Conservation (phyloP, 2,329 filamentous ascomycete genomes). For the Fusarium mexicanum region DNA sequence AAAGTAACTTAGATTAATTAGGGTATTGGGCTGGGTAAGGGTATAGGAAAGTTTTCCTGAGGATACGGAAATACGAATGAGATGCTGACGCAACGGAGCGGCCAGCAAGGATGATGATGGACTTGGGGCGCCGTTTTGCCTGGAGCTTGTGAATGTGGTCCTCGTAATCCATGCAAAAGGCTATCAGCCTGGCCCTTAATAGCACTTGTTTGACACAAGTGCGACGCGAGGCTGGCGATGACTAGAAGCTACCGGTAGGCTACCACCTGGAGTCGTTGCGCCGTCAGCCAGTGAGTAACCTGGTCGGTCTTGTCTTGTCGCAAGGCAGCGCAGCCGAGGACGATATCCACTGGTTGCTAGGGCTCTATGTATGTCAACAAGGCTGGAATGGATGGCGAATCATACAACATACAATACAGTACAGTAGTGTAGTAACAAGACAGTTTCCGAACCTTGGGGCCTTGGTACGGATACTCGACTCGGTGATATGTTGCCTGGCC, state of each 20-base stretch:
- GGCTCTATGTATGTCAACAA: constrained; percentile 30
- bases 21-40: constrained; percentile 1
- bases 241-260: constrained; percentile 19
- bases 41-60: constrained; percentile 13
- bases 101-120: constrained; percentile 24
- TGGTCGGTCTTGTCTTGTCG: constrained; percentile 19
- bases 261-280: constrained; percentile 27
- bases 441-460: constrained; percentile 15
- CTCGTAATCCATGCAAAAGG: constrained; percentile 30
- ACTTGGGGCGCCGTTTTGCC: constrained; percentile 22
- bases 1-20: constrained; percentile 24
- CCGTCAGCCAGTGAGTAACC: constrained; percentile 21
- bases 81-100: constrained; percentile 38
- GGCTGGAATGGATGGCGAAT: constrained; percentile 34
- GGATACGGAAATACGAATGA: constrained; percentile 39
- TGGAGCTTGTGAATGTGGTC: constrained; percentile 19
- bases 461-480: neutral
- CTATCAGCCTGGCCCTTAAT: constrained; percentile 33
- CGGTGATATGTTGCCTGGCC: constrained; percentile 6
- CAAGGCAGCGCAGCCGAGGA: constrained; percentile 26
- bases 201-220: constrained; percentile 30
- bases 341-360: constrained; percentile 31
- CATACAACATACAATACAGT: constrained; percentile 1
- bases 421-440: constrained; percentile 2
- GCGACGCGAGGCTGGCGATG: constrained; percentile 36